These are phyloP conservation scores for Evernia prunastri DNA, from an alignment of 495 filamentous ascomycete genomes.

Conservation along the genomic window DNA sequence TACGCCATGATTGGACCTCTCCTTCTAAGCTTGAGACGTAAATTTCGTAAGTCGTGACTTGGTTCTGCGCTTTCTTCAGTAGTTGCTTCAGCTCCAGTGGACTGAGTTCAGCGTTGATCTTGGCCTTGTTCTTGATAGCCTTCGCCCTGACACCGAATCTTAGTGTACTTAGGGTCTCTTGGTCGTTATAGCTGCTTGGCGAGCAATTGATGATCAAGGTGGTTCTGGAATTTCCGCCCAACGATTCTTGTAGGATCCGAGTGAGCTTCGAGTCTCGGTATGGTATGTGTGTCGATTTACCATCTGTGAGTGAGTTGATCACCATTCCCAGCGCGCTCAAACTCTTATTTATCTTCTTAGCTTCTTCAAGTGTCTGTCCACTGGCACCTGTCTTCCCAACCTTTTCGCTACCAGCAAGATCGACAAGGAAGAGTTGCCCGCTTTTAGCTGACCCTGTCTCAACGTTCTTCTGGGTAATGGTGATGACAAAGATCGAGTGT, in stretches of 20 bases:
- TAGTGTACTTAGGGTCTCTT: conserved; percentile 87
- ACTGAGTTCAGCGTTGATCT: conserved; percentile 97
- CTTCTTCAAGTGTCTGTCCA: conserved; percentile 95
- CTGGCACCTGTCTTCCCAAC: conserved; percentile 97
- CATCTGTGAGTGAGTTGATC: conserved; percentile 94
- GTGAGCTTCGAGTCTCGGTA: conserved; percentile 99
- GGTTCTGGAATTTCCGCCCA: conserved; percentile 95
- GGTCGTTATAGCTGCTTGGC: conserved; percentile 95
- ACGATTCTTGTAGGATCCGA: conserved; percentile 88
- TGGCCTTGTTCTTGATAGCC: conserved; percentile 99
- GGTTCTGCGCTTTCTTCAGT: conserved; percentile 83
- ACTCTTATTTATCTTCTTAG: conserved; percentile 99
- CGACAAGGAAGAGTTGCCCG: conserved; percentile 92
- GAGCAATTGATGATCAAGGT: conserved; percentile 98
- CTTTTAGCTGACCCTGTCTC: conserved; percentile 96
- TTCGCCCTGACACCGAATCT: conserved; percentile 96
- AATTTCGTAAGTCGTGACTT: conserved; percentile 78
- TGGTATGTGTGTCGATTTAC: conserved; percentile 94
- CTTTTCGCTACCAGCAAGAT: conserved; percentile 96
- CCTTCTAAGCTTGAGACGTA: conserved; percentile 81
- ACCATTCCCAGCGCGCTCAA: conserved; percentile 97
- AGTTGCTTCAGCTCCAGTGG: conserved; percentile 88
- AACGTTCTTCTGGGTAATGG: conserved; percentile 94
- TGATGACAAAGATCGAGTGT: conserved; percentile 97
- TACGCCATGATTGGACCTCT: conserved; percentile 80